phyloP scores from a whole-genome alignment of 768 basidiomycete species.

The Suillus plorans region DNA sequence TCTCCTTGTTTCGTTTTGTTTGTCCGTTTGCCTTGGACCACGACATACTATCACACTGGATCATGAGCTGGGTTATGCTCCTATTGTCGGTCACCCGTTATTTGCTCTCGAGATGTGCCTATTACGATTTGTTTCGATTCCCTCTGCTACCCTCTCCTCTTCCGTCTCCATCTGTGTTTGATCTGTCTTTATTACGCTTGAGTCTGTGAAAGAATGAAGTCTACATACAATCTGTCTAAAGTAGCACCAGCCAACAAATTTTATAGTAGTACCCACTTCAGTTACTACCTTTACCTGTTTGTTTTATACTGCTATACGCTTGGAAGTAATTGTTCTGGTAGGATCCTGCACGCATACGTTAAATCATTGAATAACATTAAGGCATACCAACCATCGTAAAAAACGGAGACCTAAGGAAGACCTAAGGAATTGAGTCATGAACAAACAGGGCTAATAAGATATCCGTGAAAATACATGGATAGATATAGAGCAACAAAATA shows the following conservation, averaged over 20 bases:
- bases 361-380: not conserved
- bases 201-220: conserved; percentile 11
- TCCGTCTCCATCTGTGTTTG: conserved; percentile 26
- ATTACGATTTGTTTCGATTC: conserved; percentile 35
- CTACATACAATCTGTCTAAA: conserved; percentile 14
- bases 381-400: not conserved
- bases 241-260: conserved; percentile 12
- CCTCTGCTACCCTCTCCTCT: conserved; percentile 16
- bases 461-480: not conserved
- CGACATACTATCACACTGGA: conserved; percentile 32
- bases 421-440: not conserved
- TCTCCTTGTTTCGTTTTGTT: conserved; percentile 18
- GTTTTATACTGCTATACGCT: conserved; percentile 3
- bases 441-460: not conserved
- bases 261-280: conserved; percentile 13
- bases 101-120: conserved; percentile 39
- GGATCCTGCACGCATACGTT: not conserved
- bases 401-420: not conserved
- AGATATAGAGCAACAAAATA: not conserved
- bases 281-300: conserved; percentile 5
- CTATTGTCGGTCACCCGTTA: conserved; percentile 28
- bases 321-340: not conserved
- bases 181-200: conserved; percentile 25
- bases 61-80: conserved; percentile 32
- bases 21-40: conserved; percentile 17